phyloP scores from a whole-genome alignment of 768 basidiomycete genomes.

The Hydnum rufescens region DNA sequence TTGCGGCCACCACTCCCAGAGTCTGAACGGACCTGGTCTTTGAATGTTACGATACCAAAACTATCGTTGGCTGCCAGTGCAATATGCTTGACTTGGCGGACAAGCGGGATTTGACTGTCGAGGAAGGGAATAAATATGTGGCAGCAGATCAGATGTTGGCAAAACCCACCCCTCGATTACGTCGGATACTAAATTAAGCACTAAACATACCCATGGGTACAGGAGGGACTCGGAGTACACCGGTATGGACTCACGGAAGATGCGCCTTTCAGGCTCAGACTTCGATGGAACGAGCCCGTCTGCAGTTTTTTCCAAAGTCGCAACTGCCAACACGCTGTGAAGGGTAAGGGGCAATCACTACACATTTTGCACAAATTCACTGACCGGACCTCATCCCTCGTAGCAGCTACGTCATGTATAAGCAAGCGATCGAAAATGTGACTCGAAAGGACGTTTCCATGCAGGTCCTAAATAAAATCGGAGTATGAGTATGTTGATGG shows the following conservation, averaged over 20 bases:
- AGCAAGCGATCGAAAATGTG: constrained; percentile 43
- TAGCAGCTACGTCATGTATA: constrained; percentile 51
- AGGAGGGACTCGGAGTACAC: background rate
- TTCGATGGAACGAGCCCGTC: constrained; percentile 47
- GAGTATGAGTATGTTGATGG: background rate
- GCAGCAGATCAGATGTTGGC: background rate
- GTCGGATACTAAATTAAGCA: background rate
- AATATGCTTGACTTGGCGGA: background rate
- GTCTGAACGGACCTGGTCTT: background rate
- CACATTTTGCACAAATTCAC: background rate
- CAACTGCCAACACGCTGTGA: constrained; percentile 35
- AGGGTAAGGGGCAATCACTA: background rate
- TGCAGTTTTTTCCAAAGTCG: constrained; percentile 41
- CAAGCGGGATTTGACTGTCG: background rate
- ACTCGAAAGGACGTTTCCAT: constrained; percentile 36
- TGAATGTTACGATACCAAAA: background rate
- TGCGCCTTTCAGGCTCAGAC: constrained; percentile 48
- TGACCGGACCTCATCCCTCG: constrained; percentile 40
- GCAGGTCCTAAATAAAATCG: constrained; percentile 27
- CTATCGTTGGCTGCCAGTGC: background rate
- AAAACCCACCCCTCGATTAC: background rate
- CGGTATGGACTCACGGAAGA: constrained; percentile 29
- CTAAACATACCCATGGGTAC: background rate
- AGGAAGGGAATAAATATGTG: background rate
- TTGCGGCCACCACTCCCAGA: too few species aligned